phyloP scores from a whole-genome alignment of 306 rosid species.

The Castanopsis chinensis region DNA sequence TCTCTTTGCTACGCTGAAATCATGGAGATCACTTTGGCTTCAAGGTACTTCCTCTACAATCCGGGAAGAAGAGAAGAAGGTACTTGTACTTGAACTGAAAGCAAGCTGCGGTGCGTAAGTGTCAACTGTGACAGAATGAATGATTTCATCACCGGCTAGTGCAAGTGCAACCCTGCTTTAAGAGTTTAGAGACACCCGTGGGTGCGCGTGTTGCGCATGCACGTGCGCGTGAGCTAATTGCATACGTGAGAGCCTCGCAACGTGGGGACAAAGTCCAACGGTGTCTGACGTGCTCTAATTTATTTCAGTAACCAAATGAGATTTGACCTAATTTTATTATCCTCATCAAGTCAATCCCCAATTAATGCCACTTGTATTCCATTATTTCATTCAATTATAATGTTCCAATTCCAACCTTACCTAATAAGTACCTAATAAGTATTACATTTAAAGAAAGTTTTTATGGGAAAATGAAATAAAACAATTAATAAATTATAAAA shows the following conservation, averaged over 20 bases:
- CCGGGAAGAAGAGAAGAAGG: not conserved
- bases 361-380: no score
- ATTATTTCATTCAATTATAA: no score
- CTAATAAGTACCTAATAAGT: no score
- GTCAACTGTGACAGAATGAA: not conserved
- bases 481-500: no score
- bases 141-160: not conserved
- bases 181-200: not conserved
- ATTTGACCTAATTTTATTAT: no score
- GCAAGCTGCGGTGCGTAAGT: not conserved
- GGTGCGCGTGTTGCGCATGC: constrained; percentile 10
- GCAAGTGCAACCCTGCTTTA: not conserved
- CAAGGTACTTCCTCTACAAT: not conserved
- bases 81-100: constrained; percentile 8
- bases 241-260: constrained; percentile 8
- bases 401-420: no score
- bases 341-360: no score
- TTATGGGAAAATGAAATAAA: no score
- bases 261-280: constrained; percentile 33
- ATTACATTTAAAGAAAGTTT: no score
- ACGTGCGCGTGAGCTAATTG: constrained; percentile 8
- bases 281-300: not conserved
- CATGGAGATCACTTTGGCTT: not conserved
- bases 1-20: not conserved
- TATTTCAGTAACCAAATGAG: no score